These are phyloP conservation scores for Scheffersomyces amazonensis DNA, from an alignment of 805 yeast genomes.

Conservation along the genomic window DNA sequence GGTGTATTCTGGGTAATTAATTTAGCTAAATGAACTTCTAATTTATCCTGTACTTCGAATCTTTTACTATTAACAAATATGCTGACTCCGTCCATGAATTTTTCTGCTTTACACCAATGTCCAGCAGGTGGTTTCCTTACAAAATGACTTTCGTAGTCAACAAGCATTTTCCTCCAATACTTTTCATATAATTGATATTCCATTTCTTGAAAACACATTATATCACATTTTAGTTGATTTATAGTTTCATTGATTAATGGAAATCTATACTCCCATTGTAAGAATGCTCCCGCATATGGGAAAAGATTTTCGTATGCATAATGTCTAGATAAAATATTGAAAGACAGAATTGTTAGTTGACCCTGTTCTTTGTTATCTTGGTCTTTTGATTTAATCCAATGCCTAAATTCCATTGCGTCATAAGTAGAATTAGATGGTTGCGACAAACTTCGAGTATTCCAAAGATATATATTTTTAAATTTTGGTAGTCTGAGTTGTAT, in stretches of 20 bases:
- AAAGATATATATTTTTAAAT: too few relatives aligned
- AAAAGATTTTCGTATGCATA: slow-evolving; percentile 62
- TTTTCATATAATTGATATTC: slow-evolving; percentile 38
- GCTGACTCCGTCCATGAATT: slow-evolving; percentile 60
- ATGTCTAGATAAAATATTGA: slow-evolving; percentile 49
- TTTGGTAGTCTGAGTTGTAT: too few relatives aligned
- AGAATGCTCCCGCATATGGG: slow-evolving; percentile 45
- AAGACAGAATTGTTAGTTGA: slow-evolving; percentile 32
- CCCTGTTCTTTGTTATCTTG: too few relatives aligned
- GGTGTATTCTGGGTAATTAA: slow-evolving; percentile 22
- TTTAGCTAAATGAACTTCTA: slow-evolving; percentile 28
- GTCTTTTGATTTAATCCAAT: neutral
- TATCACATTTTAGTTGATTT: slow-evolving; percentile 46
- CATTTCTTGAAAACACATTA: slow-evolving; percentile 61
- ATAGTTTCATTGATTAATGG: slow-evolving; percentile 22
- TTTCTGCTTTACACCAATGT: slow-evolving; percentile 46
- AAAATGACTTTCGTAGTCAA: slow-evolving; percentile 43
- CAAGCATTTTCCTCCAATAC: slow-evolving; percentile 36
- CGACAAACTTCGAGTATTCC: too few relatives aligned
- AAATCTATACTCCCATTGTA: slow-evolving; percentile 51
- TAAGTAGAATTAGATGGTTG: too few relatives aligned
- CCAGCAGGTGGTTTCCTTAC: slow-evolving; percentile 49
- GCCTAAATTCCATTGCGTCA: neutral
- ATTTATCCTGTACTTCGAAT: slow-evolving; percentile 39
- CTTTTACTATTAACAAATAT: slow-evolving; percentile 48